These are phyloP conservation scores for Biscogniauxia marginata DNA, from an alignment of 2,329 filamentous ascomycete genomes.

Conservation along the genomic window DNA sequence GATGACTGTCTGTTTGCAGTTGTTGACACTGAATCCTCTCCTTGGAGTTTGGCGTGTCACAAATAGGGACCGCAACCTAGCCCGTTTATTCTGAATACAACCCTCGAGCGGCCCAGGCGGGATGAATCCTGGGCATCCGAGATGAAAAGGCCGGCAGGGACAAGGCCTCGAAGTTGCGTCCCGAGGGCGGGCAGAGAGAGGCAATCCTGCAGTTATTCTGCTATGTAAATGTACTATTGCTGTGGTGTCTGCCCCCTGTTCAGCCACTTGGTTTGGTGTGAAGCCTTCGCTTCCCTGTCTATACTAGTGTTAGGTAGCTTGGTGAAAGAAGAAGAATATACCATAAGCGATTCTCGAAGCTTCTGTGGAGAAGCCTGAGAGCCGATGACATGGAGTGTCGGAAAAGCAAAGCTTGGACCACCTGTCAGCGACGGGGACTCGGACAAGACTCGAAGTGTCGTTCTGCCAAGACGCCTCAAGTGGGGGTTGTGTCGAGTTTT, in stretches of 20 bases:
- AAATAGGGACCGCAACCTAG: too few relatives aligned
- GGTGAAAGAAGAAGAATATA: neutral
- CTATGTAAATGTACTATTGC: too few relatives aligned
- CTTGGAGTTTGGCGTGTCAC: too few relatives aligned
- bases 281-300: neutral
- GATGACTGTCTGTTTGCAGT: neutral
- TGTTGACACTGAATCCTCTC: too few relatives aligned
- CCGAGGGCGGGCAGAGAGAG: slow-evolving; percentile 26
- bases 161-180: slow-evolving; percentile 22
- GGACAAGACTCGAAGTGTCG: neutral
- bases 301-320: neutral
- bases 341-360: slow-evolving; percentile 41
- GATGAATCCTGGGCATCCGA: slow-evolving; percentile 8
- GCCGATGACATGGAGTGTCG: neutral
- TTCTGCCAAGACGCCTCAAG: neutral
- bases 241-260: neutral
- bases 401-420: slow-evolving; percentile 19
- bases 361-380: slow-evolving; percentile 43
- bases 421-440: neutral
- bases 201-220: neutral
- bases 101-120: slow-evolving; percentile 3
- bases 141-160: slow-evolving; percentile 13
- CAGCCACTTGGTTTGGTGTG: slow-evolving; percentile 4
- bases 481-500: neutral
- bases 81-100: slow-evolving; percentile 17